phyloP scores from a whole-genome alignment of 345 rosid genomes.

The Anastatica hierochuntica region DNA sequence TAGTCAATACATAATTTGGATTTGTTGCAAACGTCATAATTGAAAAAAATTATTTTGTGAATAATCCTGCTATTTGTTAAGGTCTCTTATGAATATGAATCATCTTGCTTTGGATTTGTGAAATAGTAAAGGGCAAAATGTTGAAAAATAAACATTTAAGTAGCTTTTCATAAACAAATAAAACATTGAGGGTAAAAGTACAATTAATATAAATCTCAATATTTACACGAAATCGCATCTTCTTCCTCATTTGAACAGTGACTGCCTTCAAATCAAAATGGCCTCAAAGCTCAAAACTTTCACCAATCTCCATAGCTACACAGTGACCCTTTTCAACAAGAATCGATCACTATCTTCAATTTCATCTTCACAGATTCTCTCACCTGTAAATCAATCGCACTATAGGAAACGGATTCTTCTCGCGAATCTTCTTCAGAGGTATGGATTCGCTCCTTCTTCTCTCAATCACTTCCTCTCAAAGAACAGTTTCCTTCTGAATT shows the following conservation, averaged over 20 bases:
- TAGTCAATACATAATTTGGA: too few species aligned
- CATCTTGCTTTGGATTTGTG: too few species aligned
- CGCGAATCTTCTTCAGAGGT: slow-evolving; percentile 55
- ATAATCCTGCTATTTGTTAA: too few species aligned
- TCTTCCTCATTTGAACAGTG: background rate
- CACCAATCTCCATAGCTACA: slow-evolving; percentile 10
- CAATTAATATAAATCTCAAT: too few species aligned
- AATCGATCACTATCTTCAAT: slow-evolving; percentile 20
- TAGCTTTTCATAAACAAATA: too few species aligned
- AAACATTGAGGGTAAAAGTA: too few species aligned
- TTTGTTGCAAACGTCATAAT: too few species aligned
- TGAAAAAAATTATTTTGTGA: too few species aligned
- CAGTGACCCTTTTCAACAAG: background rate
- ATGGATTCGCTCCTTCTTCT: slow-evolving; percentile 53
- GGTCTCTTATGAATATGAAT: too few species aligned
- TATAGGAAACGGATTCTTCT: slow-evolving; percentile 39
- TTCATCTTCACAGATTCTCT: background rate
- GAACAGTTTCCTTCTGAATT: slow-evolving; percentile 34
- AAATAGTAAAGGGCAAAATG: too few species aligned
- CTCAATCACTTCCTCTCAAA: slow-evolving; percentile 37
- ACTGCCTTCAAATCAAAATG: background rate
- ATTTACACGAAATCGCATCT: background rate
- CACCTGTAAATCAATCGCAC: slow-evolving; percentile 22
- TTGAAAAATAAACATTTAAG: too few species aligned
- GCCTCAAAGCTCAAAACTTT: slow-evolving; percentile 12